These are phyloP conservation scores for Apiosordaria backusii DNA, from an alignment of 495 filamentous ascomycete genomes.

Conservation along the genomic window DNA sequence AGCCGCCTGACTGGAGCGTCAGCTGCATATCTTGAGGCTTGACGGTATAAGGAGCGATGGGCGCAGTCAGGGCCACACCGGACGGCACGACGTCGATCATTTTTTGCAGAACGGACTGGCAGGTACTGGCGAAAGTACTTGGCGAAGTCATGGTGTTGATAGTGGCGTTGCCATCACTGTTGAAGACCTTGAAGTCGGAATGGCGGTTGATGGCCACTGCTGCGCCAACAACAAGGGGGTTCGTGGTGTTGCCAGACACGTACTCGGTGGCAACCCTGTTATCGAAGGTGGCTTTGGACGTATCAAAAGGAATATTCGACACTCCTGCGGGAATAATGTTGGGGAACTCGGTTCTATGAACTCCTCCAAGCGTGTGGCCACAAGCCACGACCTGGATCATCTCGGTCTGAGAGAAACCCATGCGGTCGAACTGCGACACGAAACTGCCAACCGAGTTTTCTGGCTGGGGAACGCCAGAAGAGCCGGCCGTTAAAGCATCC, in stretches of 20 bases:
- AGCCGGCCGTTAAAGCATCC: conserved; percentile 52
- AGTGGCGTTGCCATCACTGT: conserved; percentile 54
- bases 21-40: conserved; percentile 55
- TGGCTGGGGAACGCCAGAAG: conserved; percentile 55
- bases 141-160: conserved; percentile 46
- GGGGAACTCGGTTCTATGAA: conserved; percentile 55
- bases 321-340: conserved; percentile 47
- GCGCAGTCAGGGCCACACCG: conserved; percentile 47
- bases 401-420: conserved; percentile 53
- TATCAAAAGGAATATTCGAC: conserved; percentile 40
- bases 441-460: conserved; percentile 53
- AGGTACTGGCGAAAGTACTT: conserved; percentile 43
- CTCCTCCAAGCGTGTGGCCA: conserved; percentile 59
- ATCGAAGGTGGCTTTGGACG: conserved; percentile 49
- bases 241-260: conserved; percentile 48
- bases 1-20: conserved; percentile 36
- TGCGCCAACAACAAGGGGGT: conserved; percentile 51
- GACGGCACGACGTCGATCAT: conserved; percentile 61
- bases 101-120: conserved; percentile 51
- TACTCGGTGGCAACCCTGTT: conserved; percentile 56
- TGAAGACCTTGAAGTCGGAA: conserved; percentile 57
- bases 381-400: conserved; percentile 62
- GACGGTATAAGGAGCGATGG: conserved; percentile 55
- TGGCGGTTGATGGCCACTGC: conserved; percentile 40
- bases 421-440: conserved; percentile 51